Evolutionary conservation across 2,329 filamentous ascomycete species (phyloP).

Genomic region (Aureobasidium subglaciale): DNA sequence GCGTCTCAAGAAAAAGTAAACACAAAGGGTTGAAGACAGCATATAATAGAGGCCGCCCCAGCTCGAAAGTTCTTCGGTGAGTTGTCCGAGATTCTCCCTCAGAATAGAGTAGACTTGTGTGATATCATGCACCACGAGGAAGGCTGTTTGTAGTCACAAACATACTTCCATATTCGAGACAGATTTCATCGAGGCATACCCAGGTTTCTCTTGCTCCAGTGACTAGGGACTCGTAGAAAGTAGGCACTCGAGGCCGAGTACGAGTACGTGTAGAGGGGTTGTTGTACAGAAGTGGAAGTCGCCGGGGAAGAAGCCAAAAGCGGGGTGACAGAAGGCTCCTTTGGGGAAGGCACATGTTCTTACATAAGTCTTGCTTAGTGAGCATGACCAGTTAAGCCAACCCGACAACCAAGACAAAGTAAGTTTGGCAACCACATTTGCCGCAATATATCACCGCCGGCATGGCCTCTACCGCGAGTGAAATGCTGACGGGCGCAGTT

Average conservation of each 20-base stretch:
- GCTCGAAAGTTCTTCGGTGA: no score
- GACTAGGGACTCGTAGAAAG: no score
- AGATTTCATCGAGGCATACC: no score
- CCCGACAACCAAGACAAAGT: slow-evolving; percentile 8
- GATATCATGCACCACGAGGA: no score
- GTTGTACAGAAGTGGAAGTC: not conserved
- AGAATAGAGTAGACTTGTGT: no score
- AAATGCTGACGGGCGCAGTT: not conserved
- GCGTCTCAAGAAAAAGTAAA: no score
- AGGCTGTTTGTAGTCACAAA: no score
- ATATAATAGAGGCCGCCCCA: no score
- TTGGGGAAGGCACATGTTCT: not conserved
- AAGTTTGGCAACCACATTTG: not conserved
- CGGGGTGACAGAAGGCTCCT: not conserved
- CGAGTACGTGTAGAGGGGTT: not conserved
- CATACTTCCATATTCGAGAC: no score
- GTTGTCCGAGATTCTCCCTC: no score
- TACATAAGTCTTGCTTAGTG: slow-evolving; percentile 15
- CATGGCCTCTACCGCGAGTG: not conserved
- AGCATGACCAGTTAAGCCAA: slow-evolving; percentile 7
- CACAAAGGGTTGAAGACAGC: no score
- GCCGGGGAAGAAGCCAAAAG: not conserved
- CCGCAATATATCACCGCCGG: not conserved
- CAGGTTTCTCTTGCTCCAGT: no score
- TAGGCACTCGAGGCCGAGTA: not conserved